Evolutionary conservation across 2,329 filamentous ascomycete species (phyloP).

Genomic region (Aspergillus vadensis): DNA sequence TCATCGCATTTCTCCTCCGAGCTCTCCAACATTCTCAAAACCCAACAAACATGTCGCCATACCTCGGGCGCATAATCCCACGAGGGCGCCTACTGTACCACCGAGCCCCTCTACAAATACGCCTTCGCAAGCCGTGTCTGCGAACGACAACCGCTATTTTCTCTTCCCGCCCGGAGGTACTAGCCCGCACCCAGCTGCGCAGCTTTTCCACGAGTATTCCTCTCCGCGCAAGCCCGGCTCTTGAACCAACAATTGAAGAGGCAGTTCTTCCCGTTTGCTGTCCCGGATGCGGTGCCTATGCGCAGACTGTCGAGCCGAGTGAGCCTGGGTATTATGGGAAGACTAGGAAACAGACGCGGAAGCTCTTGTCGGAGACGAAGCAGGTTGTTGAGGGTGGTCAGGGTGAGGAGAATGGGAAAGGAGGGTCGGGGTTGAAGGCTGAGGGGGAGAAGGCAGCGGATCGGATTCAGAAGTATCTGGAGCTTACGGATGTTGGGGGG

Average conservation of each 20-base stretch:
- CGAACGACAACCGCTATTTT: conserved; percentile 7
- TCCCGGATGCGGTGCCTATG: conserved; percentile 64
- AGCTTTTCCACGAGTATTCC: conserved; percentile 23
- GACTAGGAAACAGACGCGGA: conserved; percentile 51
- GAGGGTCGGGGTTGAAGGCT: background rate
- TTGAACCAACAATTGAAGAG: conserved; percentile 20
- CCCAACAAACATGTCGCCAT: conserved; percentile 33
- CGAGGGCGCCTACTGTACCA: conserved; percentile 17
- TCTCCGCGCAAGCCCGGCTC: conserved; percentile 12
- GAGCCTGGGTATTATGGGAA: conserved; percentile 61
- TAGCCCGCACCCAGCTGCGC: conserved; percentile 16
- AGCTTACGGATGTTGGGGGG: conserved; percentile 3
- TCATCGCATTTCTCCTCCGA: conserved; percentile 7
- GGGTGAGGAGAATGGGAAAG: conserved; percentile 20
- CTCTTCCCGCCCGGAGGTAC: background rate
- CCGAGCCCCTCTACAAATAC: background rate
- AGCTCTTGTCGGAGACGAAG: conserved; percentile 30
- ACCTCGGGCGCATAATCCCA: conserved; percentile 27
- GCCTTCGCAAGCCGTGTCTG: background rate
- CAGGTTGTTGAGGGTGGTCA: conserved; percentile 11
- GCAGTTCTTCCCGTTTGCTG: conserved; percentile 54
- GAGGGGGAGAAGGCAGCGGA: conserved; percentile 12
- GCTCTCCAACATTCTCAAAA: conserved; percentile 3
- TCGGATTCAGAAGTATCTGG: conserved; percentile 14
- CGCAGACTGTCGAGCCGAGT: conserved; percentile 57